Evolutionary conservation across 2,329 filamentous ascomycete genomes (phyloP).

Genomic region (Dactylellina cionopaga): DNA sequence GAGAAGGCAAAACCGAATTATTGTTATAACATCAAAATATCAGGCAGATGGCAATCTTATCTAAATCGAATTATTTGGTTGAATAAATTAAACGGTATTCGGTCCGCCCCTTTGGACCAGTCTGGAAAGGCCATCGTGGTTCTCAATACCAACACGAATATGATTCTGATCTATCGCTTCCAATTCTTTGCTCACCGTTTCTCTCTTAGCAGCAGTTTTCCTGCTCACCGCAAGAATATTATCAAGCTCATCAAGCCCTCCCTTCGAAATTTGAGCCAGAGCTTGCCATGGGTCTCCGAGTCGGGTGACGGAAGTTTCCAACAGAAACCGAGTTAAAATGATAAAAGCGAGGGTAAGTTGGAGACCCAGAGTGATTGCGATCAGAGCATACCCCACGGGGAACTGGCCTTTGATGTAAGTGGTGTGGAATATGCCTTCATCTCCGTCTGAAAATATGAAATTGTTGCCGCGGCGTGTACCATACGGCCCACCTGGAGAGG

Average conservation of each 20-base stretch:
- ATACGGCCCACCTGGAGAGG: constrained; percentile 18
- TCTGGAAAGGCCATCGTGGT: not conserved
- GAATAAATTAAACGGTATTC: no score
- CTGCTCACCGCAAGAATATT: constrained; percentile 11
- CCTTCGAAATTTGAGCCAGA: constrained; percentile 9
- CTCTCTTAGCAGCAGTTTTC: not conserved
- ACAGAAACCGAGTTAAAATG: constrained; percentile 20
- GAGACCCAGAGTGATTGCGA: constrained; percentile 15
- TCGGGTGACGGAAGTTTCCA: constrained; percentile 11
- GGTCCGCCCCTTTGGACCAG: no score
- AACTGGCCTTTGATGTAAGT: not conserved
- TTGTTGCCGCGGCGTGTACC: constrained; percentile 6
- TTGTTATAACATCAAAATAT: no score
- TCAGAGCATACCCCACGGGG: constrained; percentile 9
- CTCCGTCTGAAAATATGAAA: not conserved
- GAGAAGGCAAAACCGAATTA: no score
- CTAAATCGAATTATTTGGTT: no score
- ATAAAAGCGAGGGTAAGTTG: constrained; percentile 9
- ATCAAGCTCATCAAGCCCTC: not conserved
- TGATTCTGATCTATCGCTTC: not conserved
- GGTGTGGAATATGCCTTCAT: constrained; percentile 10
- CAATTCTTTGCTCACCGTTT: constrained; percentile 9
- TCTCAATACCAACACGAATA: constrained; percentile 6
- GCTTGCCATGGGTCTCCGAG: constrained; percentile 37
- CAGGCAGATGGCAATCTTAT: no score